Conservation (phyloP, 306 rosid genomes). For the Pyrus pyrifolia region DNA sequence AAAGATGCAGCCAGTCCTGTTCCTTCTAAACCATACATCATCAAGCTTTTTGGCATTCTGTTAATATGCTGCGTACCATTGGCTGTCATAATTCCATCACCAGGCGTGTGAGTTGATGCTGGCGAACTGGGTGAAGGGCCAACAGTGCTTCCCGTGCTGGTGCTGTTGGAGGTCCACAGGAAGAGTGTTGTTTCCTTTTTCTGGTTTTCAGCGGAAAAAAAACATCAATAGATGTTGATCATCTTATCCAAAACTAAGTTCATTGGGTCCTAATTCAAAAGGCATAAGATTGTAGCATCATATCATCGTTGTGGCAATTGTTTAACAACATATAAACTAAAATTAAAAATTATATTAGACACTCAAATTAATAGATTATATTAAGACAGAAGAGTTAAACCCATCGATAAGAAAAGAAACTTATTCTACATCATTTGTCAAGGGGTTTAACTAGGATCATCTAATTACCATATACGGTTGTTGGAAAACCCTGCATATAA, state of each 20-base stretch:
- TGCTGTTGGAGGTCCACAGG: slow-evolving; percentile 88
- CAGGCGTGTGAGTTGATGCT: slow-evolving; percentile 86
- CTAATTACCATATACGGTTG: background rate
- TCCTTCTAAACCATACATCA: slow-evolving; percentile 74
- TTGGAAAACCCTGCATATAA: too few species aligned
- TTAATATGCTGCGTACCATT: slow-evolving; percentile 64
- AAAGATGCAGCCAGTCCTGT: slow-evolving; percentile 75
- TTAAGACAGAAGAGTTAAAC: background rate
- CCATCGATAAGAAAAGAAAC: background rate
- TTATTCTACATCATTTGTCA: background rate
- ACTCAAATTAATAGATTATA: background rate
- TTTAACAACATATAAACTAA: too few species aligned
- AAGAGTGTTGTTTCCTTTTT: slow-evolving; percentile 84
- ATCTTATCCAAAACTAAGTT: background rate
- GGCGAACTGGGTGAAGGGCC: slow-evolving; percentile 87
- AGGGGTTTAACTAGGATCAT: background rate
- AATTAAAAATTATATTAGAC: too few species aligned
- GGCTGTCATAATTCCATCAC: slow-evolving; percentile 65
- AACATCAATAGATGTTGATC: slow-evolving; percentile 11
- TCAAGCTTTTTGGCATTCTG: slow-evolving; percentile 61
- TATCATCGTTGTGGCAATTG: background rate
- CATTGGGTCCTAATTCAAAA: slow-evolving; percentile 11
- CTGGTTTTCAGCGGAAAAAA: slow-evolving; percentile 50
- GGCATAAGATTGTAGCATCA: slow-evolving; percentile 4
- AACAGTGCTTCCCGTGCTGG: slow-evolving; percentile 77